Conservation (phyloP, 2,329 filamentous ascomycete genomes). For the Fusarium burgessii region DNA sequence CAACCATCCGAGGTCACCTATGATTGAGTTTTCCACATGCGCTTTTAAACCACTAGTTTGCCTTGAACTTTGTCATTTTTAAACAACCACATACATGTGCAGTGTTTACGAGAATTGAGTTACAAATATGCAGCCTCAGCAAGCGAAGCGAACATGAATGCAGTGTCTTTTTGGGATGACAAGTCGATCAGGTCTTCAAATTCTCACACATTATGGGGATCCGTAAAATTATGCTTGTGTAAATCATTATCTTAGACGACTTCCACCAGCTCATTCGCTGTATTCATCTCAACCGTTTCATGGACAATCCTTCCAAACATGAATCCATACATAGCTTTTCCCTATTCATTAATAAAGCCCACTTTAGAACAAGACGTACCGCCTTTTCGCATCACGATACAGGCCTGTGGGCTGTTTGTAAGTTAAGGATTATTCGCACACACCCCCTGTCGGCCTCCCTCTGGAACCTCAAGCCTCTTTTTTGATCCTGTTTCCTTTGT, state of each 20-base stretch:
- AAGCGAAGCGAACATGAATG: constrained; percentile 11
- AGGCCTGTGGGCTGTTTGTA: constrained; percentile 5
- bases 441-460: constrained; percentile 30
- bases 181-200: constrained; percentile 33
- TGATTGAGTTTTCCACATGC: constrained; percentile 20
- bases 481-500: background rate
- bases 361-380: constrained; percentile 4
- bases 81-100: background rate
- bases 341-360: background rate
- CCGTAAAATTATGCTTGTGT: constrained; percentile 25
- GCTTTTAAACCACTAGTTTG: background rate
- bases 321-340: constrained; percentile 2
- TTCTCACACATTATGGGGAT: constrained; percentile 17
- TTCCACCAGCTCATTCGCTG: background rate
- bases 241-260: constrained; percentile 30
- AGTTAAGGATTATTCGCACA: background rate
- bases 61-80: background rate
- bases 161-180: constrained; percentile 26
- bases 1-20: background rate
- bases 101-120: constrained; percentile 16
- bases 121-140: constrained; percentile 17
- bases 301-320: background rate
- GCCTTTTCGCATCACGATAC: constrained; percentile 24
- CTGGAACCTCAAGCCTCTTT: constrained; percentile 21
- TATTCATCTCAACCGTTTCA: background rate